Percentiles rank a stretch among this genome's conserved stretches.
phyloP scores from a whole-genome alignment of 2,329 filamentous ascomycete genomes.

The Hawksworthiomyces lignivorus region DNA sequence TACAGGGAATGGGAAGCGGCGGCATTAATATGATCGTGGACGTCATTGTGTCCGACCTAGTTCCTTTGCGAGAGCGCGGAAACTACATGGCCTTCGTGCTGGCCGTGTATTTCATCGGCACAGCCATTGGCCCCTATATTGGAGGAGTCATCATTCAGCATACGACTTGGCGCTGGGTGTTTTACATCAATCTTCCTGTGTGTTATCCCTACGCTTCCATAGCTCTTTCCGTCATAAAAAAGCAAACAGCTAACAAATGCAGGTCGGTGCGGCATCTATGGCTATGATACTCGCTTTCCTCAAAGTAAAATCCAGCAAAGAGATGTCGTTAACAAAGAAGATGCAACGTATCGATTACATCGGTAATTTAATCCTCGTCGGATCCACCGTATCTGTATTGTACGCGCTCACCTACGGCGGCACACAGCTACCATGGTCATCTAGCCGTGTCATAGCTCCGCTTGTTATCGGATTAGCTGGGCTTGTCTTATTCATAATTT shows the following conservation, averaged over 20 bases:
- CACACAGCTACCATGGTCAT: constrained; percentile 31
- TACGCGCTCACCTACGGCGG: constrained; percentile 37
- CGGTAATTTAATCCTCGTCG: constrained; percentile 33
- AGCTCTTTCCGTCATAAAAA: constrained; percentile 23
- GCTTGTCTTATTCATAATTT: constrained; percentile 26
- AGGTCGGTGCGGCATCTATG: constrained; percentile 47
- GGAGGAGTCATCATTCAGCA: constrained; percentile 13
- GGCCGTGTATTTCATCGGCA: constrained; percentile 14
- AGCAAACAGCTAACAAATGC: constrained; percentile 21
- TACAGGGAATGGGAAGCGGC: constrained; percentile 27
- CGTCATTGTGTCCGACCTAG: constrained; percentile 24
- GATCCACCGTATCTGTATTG: constrained; percentile 29
- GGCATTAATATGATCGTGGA: constrained; percentile 25
- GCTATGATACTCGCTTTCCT: constrained; percentile 21
- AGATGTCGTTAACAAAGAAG: constrained; percentile 16
- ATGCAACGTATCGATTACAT: constrained; percentile 32
- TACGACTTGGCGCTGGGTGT: constrained; percentile 25
- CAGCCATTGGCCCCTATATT: constrained; percentile 13
- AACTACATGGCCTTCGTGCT: constrained; percentile 15
- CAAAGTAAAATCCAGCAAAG: constrained; percentile 13
- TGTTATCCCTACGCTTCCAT: constrained; percentile 5
- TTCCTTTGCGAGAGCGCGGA: constrained; percentile 15
- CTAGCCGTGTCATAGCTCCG: constrained; percentile 29
- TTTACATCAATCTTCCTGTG: constrained; percentile 35
- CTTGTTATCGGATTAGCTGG: constrained; percentile 33